A percentile compares a stretch with the other conserved stretches of the same genome.
phyloP scores from a whole-genome alignment of 106 monocot genomes.

The Acanthochlamys bracteata region DNA sequence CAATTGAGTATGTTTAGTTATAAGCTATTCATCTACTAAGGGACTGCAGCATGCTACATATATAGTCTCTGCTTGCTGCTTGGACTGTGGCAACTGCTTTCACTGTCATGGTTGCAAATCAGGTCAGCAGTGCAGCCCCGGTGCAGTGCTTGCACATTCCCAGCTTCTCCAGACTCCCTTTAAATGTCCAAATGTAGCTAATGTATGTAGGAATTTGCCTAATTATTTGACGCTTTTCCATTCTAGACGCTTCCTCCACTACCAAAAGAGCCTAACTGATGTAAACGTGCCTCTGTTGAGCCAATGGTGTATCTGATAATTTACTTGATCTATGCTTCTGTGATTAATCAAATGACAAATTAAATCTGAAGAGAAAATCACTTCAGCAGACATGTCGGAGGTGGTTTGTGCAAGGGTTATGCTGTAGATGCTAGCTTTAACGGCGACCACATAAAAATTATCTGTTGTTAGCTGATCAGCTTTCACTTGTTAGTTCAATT shows the following conservation, averaged over 20 bases:
- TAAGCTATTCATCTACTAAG: constrained; percentile 11
- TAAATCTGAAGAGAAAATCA: constrained; percentile 86
- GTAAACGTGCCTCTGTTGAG: constrained; percentile 90
- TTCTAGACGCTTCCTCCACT: constrained; percentile 87
- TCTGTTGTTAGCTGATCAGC: no score
- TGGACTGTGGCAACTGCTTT: constrained; percentile 46
- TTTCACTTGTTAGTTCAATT: no score
- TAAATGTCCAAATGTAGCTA: not conserved
- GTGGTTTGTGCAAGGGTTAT: constrained; percentile 98
- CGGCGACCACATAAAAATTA: constrained; percentile 35
- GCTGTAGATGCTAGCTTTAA: constrained; percentile 95
- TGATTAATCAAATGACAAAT: constrained; percentile 76
- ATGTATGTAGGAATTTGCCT: not conserved
- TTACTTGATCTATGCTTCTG: constrained; percentile 92
- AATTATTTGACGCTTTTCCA: not conserved
- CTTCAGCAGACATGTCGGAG: constrained; percentile 93
- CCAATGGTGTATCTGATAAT: constrained; percentile 97
- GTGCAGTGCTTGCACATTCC: no score
- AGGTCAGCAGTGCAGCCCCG: constrained; percentile 37
- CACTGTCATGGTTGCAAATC: constrained; percentile 65
- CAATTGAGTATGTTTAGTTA: not conserved
- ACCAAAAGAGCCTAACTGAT: constrained; percentile 81
- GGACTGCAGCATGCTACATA: constrained; percentile 36
- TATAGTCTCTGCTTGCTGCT: constrained; percentile 69
- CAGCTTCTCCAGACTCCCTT: no score